Evolutionary conservation across 148 eudicot species (phyloP), one percentile per base, ranked within the genome.

Genomic region (Arctostaphylos glauca): DNA sequence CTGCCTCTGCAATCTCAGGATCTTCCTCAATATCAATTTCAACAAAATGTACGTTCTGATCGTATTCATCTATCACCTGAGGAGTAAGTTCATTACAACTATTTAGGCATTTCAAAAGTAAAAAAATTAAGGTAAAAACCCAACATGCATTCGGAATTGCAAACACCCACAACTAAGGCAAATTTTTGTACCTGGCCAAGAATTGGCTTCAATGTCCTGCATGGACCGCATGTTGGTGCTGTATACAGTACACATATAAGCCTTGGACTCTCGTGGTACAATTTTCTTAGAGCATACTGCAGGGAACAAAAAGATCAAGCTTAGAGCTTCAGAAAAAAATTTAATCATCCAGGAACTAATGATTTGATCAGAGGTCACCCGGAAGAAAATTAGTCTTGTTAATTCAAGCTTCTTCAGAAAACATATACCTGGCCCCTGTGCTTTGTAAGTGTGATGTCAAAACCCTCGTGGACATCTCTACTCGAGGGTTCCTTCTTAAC

Each of bases 21-120:
- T 96, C 99, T 88, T 94, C 99, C 88, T 92, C 95, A 52, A 94
- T 96, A 85, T 96, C 98, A 75, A 96, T 96, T 88, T 96, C 99
- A 82, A 96, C 93, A 53, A 92, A 89, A 84, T 96, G 98, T 68
- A 96, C 95, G 84, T 88, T 85, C 90, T 96, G 87, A 77, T 92
- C 90, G 72, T 81, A 96, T 89, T 96, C 99, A 86, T 96, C 99
- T 81, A 96, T 91, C 43, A 96, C 99, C 99, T 96, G 94, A 56
- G 64, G 43, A 77, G 21, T 48, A 50, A 67, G 58, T 3, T 43
- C 50, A 14, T 23, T 47, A 21, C 16, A 43, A 21, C 21, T 19
- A 16, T 54, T 49, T 6, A 2, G 18, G 25, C 44, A 47, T 79
- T 46, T 38, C 19, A 47, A 23, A 50, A 25, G n/a, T 52, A 25